These are phyloP conservation scores for Lithospermum erythrorhizon DNA, from an alignment of 257 asterid species.

Conservation along the genomic window DNA sequence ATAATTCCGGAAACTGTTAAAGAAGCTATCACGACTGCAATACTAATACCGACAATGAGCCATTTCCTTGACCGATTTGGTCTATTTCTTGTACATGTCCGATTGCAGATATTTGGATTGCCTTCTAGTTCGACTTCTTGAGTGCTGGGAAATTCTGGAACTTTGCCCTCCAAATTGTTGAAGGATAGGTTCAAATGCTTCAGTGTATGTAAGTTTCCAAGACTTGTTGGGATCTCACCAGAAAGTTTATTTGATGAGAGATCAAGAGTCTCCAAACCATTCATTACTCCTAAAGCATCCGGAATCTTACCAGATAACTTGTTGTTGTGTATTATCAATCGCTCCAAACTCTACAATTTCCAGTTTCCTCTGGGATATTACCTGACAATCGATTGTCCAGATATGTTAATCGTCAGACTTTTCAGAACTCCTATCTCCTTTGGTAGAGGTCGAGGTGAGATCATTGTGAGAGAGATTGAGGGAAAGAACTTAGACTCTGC, in stretches of 20 bases:
- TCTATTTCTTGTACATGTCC: slow-evolving; percentile 6
- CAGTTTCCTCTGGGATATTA: slow-evolving; percentile 30
- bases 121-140: slow-evolving; percentile 33
- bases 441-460: slow-evolving; percentile 40
- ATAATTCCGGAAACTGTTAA: slow-evolving; percentile 12
- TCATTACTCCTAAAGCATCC: slow-evolving; percentile 18
- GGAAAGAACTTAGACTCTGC: slow-evolving; percentile 26
- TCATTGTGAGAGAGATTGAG: slow-evolving; percentile 39
- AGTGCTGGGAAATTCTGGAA: slow-evolving; percentile 38
- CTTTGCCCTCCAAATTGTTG: slow-evolving; percentile 39
- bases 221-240: slow-evolving; percentile 38
- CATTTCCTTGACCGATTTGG: slow-evolving; percentile 7
- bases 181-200: slow-evolving; percentile 37
- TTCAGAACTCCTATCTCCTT: slow-evolving; percentile 27
- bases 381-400: slow-evolving; percentile 33
- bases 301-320: slow-evolving; percentile 47
- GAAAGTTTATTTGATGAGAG: slow-evolving; percentile 38
- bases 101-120: slow-evolving; percentile 29
- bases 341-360: slow-evolving; percentile 25
- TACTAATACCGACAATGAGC: slow-evolving; percentile 7
- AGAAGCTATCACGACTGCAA: slow-evolving; percentile 5
- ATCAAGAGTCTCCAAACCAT: slow-evolving; percentile 44
- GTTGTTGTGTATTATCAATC: slow-evolving; percentile 29
- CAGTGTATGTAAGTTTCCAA: slow-evolving; percentile 22
- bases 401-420: slow-evolving; percentile 26